Percentiles rank a stretch among this genome's conserved stretches.
Evolutionary conservation across 1,284 basidiomycete species (phyloP).

Genomic region (Moesziomyces aphidis): DNA sequence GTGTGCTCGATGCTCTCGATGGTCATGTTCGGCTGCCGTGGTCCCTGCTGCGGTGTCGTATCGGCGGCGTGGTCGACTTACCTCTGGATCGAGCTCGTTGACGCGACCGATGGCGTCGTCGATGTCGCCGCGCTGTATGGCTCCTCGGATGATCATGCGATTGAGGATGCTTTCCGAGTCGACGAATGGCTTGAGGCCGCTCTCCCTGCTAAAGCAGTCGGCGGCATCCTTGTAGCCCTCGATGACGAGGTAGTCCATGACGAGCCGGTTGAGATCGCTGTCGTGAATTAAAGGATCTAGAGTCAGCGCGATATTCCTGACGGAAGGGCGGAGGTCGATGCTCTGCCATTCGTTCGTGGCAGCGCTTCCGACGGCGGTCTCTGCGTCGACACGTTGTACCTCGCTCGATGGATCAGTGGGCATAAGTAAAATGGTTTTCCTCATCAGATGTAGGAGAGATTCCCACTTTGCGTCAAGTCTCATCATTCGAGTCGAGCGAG

Average conservation of each 20-base stretch:
- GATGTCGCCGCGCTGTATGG: constrained; percentile 91
- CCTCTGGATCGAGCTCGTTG: constrained; percentile 96
- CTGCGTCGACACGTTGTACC: neutral
- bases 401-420: constrained; percentile 69
- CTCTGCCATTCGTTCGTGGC: neutral
- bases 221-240: constrained; percentile 97
- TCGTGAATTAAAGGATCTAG: neutral
- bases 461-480: constrained; percentile 73
- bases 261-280: constrained; percentile 92
- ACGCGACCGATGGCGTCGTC: constrained; percentile 92
- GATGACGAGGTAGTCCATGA: constrained; percentile 97
- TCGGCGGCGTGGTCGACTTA: constrained; percentile 71
- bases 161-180: constrained; percentile 93
- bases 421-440: constrained; percentile 69
- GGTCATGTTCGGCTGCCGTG: neutral
- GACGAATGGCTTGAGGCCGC: constrained; percentile 77
- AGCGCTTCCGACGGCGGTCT: neutral
- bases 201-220: constrained; percentile 90
- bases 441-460: constrained; percentile 74
- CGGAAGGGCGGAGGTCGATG: too few relatives aligned
- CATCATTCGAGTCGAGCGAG: constrained; percentile 68
- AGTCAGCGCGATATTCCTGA: too few relatives aligned
- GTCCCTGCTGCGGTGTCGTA: constrained; percentile 8
- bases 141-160: constrained; percentile 91
- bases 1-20: neutral